Evolutionary conservation across 352 stramenopile species (phyloP).

Genomic region (Phytophthora quininea): DNA sequence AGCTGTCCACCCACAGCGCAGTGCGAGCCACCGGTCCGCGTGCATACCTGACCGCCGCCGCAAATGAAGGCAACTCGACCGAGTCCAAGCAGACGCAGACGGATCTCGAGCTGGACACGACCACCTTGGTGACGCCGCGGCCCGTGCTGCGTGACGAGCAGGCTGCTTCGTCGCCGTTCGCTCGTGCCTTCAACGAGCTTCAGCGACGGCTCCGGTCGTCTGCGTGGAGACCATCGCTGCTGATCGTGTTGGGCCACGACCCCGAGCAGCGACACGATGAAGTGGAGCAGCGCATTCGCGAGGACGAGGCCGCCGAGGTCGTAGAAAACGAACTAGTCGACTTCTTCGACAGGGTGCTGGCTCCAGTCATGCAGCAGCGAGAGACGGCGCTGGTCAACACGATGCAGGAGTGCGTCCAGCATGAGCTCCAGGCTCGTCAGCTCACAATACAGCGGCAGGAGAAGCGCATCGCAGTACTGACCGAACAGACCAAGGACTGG

Average conservation of each 20-base stretch:
- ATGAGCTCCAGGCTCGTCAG: slow-evolving; percentile 43
- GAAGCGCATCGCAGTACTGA: slow-evolving; percentile 22
- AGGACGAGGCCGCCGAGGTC: slow-evolving; percentile 27
- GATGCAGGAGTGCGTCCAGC: slow-evolving; percentile 59
- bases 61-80: not conserved
- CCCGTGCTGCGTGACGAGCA: slow-evolving; percentile 23
- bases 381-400: slow-evolving; percentile 63
- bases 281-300: slow-evolving; percentile 23
- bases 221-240: slow-evolving; percentile 15
- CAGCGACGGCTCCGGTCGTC: slow-evolving; percentile 17
- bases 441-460: slow-evolving; percentile 20
- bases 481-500: slow-evolving; percentile 28
- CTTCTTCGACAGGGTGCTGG: slow-evolving; percentile 55
- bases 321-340: slow-evolving; percentile 35
- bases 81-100: slow-evolving; percentile 27
- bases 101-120: not conserved
- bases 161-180: slow-evolving; percentile 11
- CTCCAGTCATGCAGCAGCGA: slow-evolving; percentile 54
- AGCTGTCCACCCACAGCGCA: slow-evolving; percentile 1
- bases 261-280: slow-evolving; percentile 23
- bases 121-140: slow-evolving; percentile 27
- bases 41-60: slow-evolving; percentile 10
- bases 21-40: slow-evolving; percentile 6
- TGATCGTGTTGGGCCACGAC: slow-evolving; percentile 28
- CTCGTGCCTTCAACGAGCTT: slow-evolving; percentile 22